Evolutionary conservation across 305 asterid species (phyloP).

Genomic region (Ajuga reptans): DNA sequence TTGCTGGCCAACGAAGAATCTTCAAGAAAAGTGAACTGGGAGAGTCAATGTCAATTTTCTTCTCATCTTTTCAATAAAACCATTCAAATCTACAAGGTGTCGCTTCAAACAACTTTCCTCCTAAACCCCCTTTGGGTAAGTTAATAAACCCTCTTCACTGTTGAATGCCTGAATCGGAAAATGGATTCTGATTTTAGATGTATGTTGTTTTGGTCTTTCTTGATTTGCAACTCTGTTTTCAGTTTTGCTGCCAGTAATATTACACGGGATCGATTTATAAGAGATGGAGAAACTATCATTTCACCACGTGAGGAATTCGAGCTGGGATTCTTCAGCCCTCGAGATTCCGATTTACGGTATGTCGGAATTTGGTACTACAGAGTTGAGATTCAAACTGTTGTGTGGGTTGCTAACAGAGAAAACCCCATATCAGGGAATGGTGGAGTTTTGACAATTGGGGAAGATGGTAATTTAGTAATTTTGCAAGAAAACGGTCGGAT

Average conservation of each 20-base stretch:
- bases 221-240: slow-evolving; percentile 21
- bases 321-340: slow-evolving; percentile 70
- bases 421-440: slow-evolving; percentile 37
- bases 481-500: slow-evolving; percentile 22
- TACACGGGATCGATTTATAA: slow-evolving; percentile 21
- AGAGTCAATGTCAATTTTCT: slow-evolving; percentile 18
- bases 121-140: neutral
- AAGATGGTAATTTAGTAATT: slow-evolving; percentile 41
- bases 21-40: slow-evolving; percentile 20
- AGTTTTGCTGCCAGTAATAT: slow-evolving; percentile 30
- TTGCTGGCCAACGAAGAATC: slow-evolving; percentile 26
- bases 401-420: slow-evolving; percentile 74
- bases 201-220: slow-evolving; percentile 17
- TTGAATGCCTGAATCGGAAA: neutral
- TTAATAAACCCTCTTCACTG: neutral
- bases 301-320: slow-evolving; percentile 41
- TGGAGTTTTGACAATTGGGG: slow-evolving; percentile 33
- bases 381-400: slow-evolving; percentile 29
- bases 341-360: slow-evolving; percentile 36
- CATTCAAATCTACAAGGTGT: slow-evolving; percentile 19
- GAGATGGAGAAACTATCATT: slow-evolving; percentile 46
- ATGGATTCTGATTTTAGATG: slow-evolving; percentile 24
- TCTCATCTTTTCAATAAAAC: slow-evolving; percentile 16
- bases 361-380: slow-evolving; percentile 64
- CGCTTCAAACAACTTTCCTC: neutral